A percentile compares a stretch with the other conserved stretches of the same genome.
Conservation (phyloP, 2,329 filamentous ascomycete genomes). For the Colletotrichum zoysiae region DNA sequence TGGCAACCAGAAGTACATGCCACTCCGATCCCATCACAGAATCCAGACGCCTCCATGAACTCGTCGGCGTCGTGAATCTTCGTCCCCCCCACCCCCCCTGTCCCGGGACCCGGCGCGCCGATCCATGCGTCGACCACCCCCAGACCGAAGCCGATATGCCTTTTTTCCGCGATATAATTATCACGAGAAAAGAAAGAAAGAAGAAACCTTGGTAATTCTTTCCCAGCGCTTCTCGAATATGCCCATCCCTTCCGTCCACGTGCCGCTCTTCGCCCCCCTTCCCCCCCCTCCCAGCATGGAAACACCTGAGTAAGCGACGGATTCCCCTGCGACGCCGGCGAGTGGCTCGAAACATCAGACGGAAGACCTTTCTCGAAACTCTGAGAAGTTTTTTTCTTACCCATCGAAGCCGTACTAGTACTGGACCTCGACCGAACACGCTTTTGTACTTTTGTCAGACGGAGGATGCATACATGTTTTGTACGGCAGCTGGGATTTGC, state of each 20-base stretch:
- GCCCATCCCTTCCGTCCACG: background rate
- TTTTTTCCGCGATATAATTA: background rate
- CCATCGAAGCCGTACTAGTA: too few species aligned
- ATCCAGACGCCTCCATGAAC: background rate
- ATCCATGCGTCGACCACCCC: background rate
- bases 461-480: too few species aligned
- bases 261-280: background rate
- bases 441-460: too few species aligned
- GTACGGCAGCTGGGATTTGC: too few species aligned
- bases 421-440: background rate
- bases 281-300: background rate
- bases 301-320: constrained; percentile 15
- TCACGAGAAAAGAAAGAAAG: background rate
- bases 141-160: background rate
- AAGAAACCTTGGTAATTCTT: background rate
- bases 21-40: background rate
- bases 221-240: background rate
- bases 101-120: background rate
- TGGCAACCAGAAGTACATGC: background rate
- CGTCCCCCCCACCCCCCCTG: too few species aligned
- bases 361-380: constrained; percentile 2
- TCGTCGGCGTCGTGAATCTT: background rate
- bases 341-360: constrained; percentile 15
- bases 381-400: too few species aligned
- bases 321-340: too few species aligned